These are phyloP conservation scores for Halenospora varia DNA, from an alignment of 495 filamentous ascomycete species.

Conservation along the genomic window DNA sequence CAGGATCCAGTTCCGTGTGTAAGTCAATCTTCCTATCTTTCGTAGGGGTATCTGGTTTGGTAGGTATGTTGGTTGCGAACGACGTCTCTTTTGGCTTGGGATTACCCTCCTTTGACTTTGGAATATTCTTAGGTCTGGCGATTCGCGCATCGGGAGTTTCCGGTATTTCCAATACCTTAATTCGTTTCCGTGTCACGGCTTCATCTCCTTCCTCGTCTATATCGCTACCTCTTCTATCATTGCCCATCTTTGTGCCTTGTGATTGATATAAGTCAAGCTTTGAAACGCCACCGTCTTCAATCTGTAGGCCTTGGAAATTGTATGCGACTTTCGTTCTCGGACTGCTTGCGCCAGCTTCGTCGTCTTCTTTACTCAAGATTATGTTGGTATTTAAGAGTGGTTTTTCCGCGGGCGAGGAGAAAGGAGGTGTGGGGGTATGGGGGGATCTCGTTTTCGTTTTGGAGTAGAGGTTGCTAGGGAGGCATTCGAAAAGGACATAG, in stretches of 20 bases:
- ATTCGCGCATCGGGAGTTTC: constrained; percentile 15
- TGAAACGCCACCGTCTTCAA: constrained; percentile 45
- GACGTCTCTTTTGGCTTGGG: constrained; percentile 12
- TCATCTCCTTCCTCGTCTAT: constrained; percentile 9
- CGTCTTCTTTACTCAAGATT: constrained; percentile 5
- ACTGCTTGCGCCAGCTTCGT: constrained; percentile 46
- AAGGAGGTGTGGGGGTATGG: constrained; percentile 7
- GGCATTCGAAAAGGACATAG: constrained; percentile 1
- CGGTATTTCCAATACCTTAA: constrained; percentile 22
- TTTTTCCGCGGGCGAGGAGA: constrained; percentile 7
- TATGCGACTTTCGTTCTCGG: constrained; percentile 61
- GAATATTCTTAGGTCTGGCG: not conserved
- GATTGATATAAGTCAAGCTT: constrained; percentile 22
- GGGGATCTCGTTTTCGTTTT: not conserved
- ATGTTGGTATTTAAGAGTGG: constrained; percentile 9
- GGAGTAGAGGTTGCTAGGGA: not conserved
- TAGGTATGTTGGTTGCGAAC: constrained; percentile 1
- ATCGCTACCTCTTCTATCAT: constrained; percentile 11
- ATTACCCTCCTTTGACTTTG: too few species aligned
- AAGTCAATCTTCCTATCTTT: constrained; percentile 19
- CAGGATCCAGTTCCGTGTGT: constrained; percentile 17
- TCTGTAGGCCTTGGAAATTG: constrained; percentile 56
- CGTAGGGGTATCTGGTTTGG: constrained; percentile 28
- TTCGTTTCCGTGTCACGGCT: constrained; percentile 14
- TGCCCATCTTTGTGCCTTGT: constrained; percentile 19